These are phyloP conservation scores for Aureobasidium sp. DNA, from an alignment of 2,329 filamentous ascomycete species.

Conservation along the genomic window DNA sequence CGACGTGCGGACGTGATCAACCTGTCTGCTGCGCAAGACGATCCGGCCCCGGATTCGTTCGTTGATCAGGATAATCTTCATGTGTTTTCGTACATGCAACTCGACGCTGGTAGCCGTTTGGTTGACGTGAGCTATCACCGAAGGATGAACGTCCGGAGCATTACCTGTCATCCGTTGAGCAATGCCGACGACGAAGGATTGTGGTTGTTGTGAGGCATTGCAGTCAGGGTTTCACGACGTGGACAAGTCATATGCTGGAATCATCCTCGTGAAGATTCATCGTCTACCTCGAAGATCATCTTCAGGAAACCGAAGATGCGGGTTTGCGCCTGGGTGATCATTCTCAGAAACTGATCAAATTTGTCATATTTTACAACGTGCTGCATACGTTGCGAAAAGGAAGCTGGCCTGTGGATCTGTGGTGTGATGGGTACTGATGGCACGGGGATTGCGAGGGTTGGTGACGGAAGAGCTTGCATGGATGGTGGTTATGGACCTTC, in stretches of 20 bases:
- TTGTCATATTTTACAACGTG: neutral
- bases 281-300: neutral
- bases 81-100: neutral
- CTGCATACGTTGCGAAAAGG: neutral
- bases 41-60: neutral
- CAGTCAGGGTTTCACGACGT: neutral
- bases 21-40: neutral
- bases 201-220: neutral
- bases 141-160: neutral
- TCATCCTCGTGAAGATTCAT: neutral
- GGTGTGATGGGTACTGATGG: neutral
- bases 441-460: neutral
- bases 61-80: neutral
- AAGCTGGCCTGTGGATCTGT: neutral
- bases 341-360: neutral
- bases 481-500: neutral
- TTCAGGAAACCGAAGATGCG: neutral
- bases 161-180: neutral
- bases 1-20: neutral
- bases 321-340: neutral
- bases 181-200: neutral
- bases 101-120: neutral
- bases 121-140: neutral
- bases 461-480: constrained; percentile 4
- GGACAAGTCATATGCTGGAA: neutral